Evolutionary conservation across 2,329 filamentous ascomycete species (phyloP).

Genomic region (Tolypocladium nubicola): DNA sequence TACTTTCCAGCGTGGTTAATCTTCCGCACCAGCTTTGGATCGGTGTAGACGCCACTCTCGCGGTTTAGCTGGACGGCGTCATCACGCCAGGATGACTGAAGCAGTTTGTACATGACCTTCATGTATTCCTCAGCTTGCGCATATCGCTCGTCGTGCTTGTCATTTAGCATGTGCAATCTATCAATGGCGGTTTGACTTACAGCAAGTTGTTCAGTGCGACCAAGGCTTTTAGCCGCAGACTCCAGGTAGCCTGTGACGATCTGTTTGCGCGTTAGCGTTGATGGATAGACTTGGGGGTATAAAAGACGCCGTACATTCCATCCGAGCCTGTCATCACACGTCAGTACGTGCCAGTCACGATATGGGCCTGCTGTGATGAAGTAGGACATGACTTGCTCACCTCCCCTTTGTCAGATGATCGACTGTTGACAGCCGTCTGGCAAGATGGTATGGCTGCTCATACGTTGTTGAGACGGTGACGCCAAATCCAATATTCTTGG

Average conservation of each 20-base stretch:
- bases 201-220: conserved; percentile 40
- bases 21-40: conserved; percentile 41
- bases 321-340: conserved; percentile 27
- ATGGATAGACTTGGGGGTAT: conserved; percentile 12
- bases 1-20: conserved; percentile 58
- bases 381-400: conserved; percentile 10
- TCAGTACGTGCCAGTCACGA: too few relatives aligned
- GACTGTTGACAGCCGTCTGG: conserved; percentile 52
- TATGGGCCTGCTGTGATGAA: too few relatives aligned
- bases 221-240: conserved; percentile 56
- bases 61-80: conserved; percentile 54
- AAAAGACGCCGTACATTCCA: conserved; percentile 35
- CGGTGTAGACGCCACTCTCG: conserved; percentile 45
- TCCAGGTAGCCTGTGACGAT: conserved; percentile 64
- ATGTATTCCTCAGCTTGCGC: conserved; percentile 53
- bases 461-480: conserved; percentile 62
- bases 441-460: conserved; percentile 60
- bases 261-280: conserved; percentile 7
- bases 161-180: too few relatives aligned
- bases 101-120: conserved; percentile 54
- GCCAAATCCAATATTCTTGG: conserved; percentile 57
- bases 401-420: conserved; percentile 58
- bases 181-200: conserved; percentile 3
- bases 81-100: conserved; percentile 56
- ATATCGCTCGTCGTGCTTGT: conserved; percentile 54